These are phyloP conservation scores for Sarcocystis neurona DNA, from an alignment of 169 alveolate genomes.

Conservation along the genomic window DNA sequence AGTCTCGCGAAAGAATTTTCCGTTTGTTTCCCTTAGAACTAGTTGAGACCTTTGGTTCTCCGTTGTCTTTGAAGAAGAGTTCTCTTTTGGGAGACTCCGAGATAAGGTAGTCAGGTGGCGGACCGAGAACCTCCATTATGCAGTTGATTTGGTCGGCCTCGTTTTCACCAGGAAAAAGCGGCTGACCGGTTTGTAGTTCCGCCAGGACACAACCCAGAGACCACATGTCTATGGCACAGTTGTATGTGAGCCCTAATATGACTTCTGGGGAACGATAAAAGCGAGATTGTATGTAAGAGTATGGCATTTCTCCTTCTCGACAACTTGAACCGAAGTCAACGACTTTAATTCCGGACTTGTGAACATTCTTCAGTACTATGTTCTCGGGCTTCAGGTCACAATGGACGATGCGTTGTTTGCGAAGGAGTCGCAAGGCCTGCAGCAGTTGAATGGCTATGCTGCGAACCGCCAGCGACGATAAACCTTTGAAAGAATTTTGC, in stretches of 20 bases:
- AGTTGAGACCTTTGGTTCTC: not conserved
- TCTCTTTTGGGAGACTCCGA: constrained; percentile 28
- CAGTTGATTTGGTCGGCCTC: constrained; percentile 77
- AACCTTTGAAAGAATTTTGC: constrained; percentile 44
- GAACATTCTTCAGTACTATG: constrained; percentile 75
- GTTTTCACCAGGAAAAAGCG: constrained; percentile 80
- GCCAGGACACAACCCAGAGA: constrained; percentile 96
- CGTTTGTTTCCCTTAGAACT: not conserved
- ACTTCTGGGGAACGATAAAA: constrained; percentile 98
- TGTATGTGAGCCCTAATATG: constrained; percentile 95
- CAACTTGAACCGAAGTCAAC: constrained; percentile 97
- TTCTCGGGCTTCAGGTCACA: constrained; percentile 95
- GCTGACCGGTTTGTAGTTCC: constrained; percentile 89
- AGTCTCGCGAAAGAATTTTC: not conserved
- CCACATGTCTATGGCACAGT: constrained; percentile 98
- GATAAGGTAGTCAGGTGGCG: constrained; percentile 49
- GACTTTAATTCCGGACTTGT: constrained; percentile 81
- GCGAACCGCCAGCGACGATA: constrained; percentile 47
- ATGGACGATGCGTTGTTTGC: constrained; percentile 82
- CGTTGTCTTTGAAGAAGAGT: constrained; percentile 28
- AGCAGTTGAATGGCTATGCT: constrained; percentile 77
- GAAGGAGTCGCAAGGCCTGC: constrained; percentile 79
- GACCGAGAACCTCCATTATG: constrained; percentile 74
- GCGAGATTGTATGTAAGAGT: constrained; percentile 94
- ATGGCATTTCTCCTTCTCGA: constrained; percentile 87